These are phyloP conservation scores for Calonectria pauciramosa DNA, from an alignment of 2,329 filamentous ascomycete species.

Conservation along the genomic window DNA sequence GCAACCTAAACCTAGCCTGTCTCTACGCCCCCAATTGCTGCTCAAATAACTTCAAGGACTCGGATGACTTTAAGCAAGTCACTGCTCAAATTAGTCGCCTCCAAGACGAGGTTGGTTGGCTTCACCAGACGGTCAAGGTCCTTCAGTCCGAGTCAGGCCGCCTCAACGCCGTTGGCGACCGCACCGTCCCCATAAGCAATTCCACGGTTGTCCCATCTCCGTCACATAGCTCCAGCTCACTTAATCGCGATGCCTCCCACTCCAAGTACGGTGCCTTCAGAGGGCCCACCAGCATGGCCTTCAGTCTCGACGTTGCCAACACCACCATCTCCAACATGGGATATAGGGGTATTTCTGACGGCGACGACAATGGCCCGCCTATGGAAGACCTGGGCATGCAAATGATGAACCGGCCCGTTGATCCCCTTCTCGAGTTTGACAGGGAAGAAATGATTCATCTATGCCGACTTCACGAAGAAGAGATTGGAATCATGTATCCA, in stretches of 20 bases:
- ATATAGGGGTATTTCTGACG: constrained; percentile 75
- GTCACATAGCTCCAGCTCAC: constrained; percentile 56
- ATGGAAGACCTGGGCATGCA: constrained; percentile 38
- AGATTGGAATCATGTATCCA: constrained; percentile 94
- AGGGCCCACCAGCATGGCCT: constrained; percentile 87
- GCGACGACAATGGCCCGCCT: constrained; percentile 67
- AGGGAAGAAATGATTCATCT: constrained; percentile 86
- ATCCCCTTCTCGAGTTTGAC: constrained; percentile 84
- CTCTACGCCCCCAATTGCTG: constrained; percentile 77
- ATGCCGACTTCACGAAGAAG: constrained; percentile 86
- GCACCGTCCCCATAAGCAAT: constrained; percentile 51
- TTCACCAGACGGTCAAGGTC: constrained; percentile 79
- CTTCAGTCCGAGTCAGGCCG: constrained; percentile 71
- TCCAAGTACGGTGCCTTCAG: constrained; percentile 77
- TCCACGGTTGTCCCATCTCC: constrained; percentile 57
- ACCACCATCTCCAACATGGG: constrained; percentile 92
- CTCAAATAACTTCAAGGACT: constrained; percentile 88
- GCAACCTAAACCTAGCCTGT: constrained; percentile 76
- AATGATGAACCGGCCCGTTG: constrained; percentile 61
- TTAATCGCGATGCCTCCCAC: constrained; percentile 60
- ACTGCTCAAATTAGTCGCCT: constrained; percentile 78
- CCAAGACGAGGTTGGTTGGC: constrained; percentile 85
- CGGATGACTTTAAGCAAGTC: constrained; percentile 90
- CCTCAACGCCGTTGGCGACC: constrained; percentile 59
- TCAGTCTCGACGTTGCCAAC: constrained; percentile 88